A percentile compares a stretch with the other conserved stretches of the same genome.
Conservation (phyloP, 176 grass and related monocot species). For the Musa schizocarpa region DNA sequence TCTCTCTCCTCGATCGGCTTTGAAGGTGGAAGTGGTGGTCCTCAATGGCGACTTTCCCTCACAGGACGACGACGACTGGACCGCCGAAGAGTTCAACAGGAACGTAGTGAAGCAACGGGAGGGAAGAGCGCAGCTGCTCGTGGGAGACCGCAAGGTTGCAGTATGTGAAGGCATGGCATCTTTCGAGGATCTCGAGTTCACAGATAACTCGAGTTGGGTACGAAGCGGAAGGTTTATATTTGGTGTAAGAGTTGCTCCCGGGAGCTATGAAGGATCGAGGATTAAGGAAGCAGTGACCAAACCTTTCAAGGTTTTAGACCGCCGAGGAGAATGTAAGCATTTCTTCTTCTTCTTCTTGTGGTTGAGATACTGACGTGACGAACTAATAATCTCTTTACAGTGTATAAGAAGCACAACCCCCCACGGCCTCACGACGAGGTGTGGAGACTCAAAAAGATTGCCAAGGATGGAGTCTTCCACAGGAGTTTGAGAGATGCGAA, state of each 20-base stretch:
- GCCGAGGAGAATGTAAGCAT: conserved; percentile 38
- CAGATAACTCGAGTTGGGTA: conserved; percentile 44
- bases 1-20: neutral
- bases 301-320: conserved; percentile 43
- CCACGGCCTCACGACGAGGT: conserved; percentile 36
- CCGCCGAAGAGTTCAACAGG: conserved; percentile 23
- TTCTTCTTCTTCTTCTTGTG: neutral
- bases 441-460: conserved; percentile 31
- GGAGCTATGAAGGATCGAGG: conserved; percentile 13
- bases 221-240: conserved; percentile 37
- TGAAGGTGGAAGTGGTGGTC: conserved; percentile 43
- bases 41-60: conserved; percentile 38
- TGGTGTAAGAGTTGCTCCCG: conserved; percentile 24
- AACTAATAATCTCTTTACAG: conserved; percentile 12
- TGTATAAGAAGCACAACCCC: conserved; percentile 25
- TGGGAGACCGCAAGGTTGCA: conserved; percentile 13
- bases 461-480: conserved; percentile 28
- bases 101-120: conserved; percentile 25
- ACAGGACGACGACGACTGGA: conserved; percentile 18
- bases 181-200: conserved; percentile 15
- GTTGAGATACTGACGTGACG: neutral
- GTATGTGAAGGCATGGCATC: conserved; percentile 26
- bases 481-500: conserved; percentile 10
- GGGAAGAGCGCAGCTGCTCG: conserved; percentile 31
- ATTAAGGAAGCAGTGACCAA: conserved; percentile 37